phyloP scores from a whole-genome alignment of 2,329 filamentous ascomycete species.

The Botryotinia narcissicola region DNA sequence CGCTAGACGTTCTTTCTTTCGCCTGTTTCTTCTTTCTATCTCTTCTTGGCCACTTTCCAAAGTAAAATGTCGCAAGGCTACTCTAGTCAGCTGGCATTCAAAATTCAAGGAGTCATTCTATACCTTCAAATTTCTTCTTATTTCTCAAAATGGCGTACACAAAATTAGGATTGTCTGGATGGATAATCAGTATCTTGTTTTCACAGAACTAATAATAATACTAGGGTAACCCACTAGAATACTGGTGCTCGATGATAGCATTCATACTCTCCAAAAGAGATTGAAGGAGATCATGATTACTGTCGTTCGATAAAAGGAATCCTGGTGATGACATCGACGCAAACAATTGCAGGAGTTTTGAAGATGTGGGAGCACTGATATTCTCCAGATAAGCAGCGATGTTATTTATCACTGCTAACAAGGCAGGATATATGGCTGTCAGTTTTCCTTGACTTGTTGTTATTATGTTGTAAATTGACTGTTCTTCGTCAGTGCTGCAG shows the following conservation, averaged over 20 bases:
- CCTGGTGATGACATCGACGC: conserved; percentile 90
- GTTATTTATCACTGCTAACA: conserved; percentile 91
- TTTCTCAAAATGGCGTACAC: conserved; percentile 77
- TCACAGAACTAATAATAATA: neutral
- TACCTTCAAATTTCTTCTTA: conserved; percentile 71
- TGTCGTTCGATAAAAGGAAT: conserved; percentile 89
- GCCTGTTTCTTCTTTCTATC: conserved; percentile 74
- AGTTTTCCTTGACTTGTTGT: conserved; percentile 87
- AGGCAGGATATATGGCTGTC: conserved; percentile 85
- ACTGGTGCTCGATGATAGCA: conserved; percentile 85
- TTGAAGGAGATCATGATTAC: conserved; percentile 76
- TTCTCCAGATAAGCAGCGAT: conserved; percentile 80
- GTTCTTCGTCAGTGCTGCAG: conserved; percentile 30
- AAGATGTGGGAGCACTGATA: conserved; percentile 70
- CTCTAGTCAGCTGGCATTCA: conserved; percentile 13
- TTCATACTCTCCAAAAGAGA: conserved; percentile 88
- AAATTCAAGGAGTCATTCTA: neutral
- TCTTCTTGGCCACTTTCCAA: conserved; percentile 90
- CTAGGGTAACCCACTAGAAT: conserved; percentile 57
- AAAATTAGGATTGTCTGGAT: conserved; percentile 70
- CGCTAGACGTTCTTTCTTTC: conserved; percentile 60
- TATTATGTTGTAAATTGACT: conserved; percentile 91
- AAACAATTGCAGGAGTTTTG: conserved; percentile 83
- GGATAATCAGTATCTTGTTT: neutral
- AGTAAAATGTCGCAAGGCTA: conserved; percentile 77